phyloP scores from a whole-genome alignment of 2,329 filamentous ascomycete genomes.

The Pestalotiopsis sp. region DNA sequence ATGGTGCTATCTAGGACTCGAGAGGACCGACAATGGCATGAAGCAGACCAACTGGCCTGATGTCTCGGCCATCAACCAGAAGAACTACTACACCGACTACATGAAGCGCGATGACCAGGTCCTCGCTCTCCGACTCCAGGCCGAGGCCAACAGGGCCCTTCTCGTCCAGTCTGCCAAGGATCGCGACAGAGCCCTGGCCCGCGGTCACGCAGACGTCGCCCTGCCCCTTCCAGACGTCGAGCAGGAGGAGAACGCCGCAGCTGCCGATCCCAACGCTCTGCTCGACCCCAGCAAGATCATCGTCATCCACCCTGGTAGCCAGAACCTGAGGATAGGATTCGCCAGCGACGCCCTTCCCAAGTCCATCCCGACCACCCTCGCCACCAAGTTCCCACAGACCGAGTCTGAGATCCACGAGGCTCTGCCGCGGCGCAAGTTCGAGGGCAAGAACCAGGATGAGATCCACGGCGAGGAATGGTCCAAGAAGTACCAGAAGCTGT shows the following conservation, averaged over 20 bases:
- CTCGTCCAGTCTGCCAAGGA: constrained; percentile 88
- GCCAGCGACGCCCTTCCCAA: constrained; percentile 96
- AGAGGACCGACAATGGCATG: constrained; percentile 98
- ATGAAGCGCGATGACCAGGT: constrained; percentile 98
- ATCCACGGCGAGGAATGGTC: constrained; percentile 84
- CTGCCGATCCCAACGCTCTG: constrained; percentile 57
- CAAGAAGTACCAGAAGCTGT: constrained; percentile 79
- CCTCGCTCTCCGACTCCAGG: constrained; percentile 83
- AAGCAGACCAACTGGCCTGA: constrained; percentile 93
- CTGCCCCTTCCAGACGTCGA: constrained; percentile 63
- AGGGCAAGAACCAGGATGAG: constrained; percentile 69
- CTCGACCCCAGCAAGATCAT: constrained; percentile 86
- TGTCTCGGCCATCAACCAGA: constrained; percentile 93
- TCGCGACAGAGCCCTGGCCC: constrained; percentile 80
- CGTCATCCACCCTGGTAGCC: constrained; percentile 92
- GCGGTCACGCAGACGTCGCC: constrained; percentile 69
- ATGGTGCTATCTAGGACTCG: constrained; percentile 66
- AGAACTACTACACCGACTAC: constrained; percentile 99
- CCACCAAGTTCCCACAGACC: constrained; percentile 74
- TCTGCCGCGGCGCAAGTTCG: constrained; percentile 72
- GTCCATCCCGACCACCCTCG: constrained; percentile 91
- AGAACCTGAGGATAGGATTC: constrained; percentile 91
- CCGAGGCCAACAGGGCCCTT: constrained; percentile 81
- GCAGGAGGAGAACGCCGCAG: constrained; percentile 57
- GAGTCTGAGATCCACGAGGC: constrained; percentile 84